A percentile compares a stretch with the other conserved stretches of the same genome.
Evolutionary conservation across 306 rosid genomes (phyloP).

Genomic region (Trifolium pratense): DNA sequence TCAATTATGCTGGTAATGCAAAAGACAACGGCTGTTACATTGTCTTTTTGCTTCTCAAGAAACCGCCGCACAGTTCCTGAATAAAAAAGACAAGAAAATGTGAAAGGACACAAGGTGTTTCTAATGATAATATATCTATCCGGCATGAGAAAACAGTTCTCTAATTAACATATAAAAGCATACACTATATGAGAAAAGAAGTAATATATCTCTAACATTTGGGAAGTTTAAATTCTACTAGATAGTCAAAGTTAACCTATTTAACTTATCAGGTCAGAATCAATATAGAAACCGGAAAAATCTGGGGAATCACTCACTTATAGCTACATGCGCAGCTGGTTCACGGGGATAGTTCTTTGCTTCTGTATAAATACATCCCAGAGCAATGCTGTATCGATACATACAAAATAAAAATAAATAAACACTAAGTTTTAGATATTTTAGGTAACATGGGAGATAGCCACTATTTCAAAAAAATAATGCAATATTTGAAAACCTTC

Average conservation of each 20-base stretch:
- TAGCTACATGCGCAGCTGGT: slow-evolving; percentile 99
- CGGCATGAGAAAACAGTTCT: slow-evolving; percentile 32
- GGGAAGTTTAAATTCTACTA: slow-evolving; percentile 24
- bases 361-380: slow-evolving; percentile 90
- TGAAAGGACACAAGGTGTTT: slow-evolving; percentile 5
- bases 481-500: slow-evolving; percentile 60
- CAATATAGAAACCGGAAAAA: slow-evolving; percentile 40
- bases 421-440: slow-evolving; percentile 41
- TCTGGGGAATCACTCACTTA: slow-evolving; percentile 68
- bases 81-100: slow-evolving; percentile 42
- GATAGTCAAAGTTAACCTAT: slow-evolving; percentile 29
- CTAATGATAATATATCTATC: slow-evolving; percentile 14
- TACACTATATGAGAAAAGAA: slow-evolving; percentile 10
- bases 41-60: slow-evolving; percentile 92
- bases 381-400: slow-evolving; percentile 80
- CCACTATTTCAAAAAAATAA: slow-evolving; percentile 33
- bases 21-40: slow-evolving; percentile 86
- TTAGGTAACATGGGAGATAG: slow-evolving; percentile 31
- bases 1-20: slow-evolving; percentile 80
- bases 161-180: background rate
- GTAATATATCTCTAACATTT: slow-evolving; percentile 23
- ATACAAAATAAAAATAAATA: slow-evolving; percentile 24
- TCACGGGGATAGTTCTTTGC: slow-evolving; percentile 97
- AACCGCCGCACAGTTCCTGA: slow-evolving; percentile 93
- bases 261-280: slow-evolving; percentile 37